These are phyloP conservation scores for Brassica nigra DNA, from an alignment of 345 rosid genomes.

Conservation along the genomic window DNA sequence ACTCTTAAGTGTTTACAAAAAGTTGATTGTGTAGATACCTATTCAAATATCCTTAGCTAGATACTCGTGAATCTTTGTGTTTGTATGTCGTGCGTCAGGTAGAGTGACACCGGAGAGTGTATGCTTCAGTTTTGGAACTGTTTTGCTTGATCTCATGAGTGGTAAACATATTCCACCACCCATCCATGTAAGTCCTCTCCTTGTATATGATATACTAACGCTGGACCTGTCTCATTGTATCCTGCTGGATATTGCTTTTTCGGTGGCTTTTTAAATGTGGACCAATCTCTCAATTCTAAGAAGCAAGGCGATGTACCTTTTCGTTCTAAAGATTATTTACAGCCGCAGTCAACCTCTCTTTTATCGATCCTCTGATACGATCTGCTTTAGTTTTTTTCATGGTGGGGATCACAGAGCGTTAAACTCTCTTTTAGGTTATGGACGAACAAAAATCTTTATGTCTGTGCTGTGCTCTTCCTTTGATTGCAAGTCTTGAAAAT, in stretches of 20 bases:
- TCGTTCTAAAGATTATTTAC: constrained; percentile 71
- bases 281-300: constrained; percentile 86
- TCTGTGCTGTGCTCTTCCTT: too few species aligned
- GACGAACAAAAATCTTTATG: too few species aligned
- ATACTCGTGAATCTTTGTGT: background rate
- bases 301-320: constrained; percentile 90
- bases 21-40: too few species aligned
- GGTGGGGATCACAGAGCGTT: too few species aligned
- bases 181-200: constrained; percentile 69
- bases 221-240: constrained; percentile 10
- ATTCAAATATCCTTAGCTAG: background rate
- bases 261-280: constrained; percentile 96
- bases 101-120: constrained; percentile 95
- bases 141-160: constrained; percentile 90
- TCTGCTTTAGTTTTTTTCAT: too few species aligned
- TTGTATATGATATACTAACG: background rate
- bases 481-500: too few species aligned
- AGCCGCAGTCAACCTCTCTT: constrained; percentile 46
- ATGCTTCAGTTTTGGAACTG: constrained; percentile 94
- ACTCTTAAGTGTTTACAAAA: too few species aligned
- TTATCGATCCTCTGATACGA: too few species aligned
- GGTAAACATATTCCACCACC: constrained; percentile 95
- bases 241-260: background rate
- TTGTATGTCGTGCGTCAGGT: constrained; percentile 53
- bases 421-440: too few species aligned